A percentile compares a stretch with the other conserved stretches of the same genome.
Evolutionary conservation across 805 yeast genomes (phyloP).

Genomic region (Cyberlindnera saturnus): DNA sequence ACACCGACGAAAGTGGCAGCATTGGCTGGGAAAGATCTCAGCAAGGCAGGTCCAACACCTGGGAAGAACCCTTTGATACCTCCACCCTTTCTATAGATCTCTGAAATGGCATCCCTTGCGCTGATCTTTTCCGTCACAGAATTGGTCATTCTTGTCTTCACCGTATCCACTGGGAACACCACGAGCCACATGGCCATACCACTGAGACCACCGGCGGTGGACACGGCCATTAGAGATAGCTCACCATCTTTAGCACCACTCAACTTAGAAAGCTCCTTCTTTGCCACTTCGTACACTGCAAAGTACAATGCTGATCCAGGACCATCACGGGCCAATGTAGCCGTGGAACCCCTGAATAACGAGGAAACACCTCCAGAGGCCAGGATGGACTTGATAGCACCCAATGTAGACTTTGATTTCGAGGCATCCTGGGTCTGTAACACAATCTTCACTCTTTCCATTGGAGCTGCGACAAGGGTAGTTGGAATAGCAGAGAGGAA

Average conservation of each 20-base stretch:
- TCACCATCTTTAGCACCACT: slow-evolving; percentile 39
- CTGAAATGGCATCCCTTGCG: slow-evolving; percentile 57
- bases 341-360: slow-evolving; percentile 83
- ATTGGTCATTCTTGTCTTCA: slow-evolving; percentile 49
- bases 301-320: slow-evolving; percentile 96
- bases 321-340: slow-evolving; percentile 93
- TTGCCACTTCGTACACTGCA: slow-evolving; percentile 86
- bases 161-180: slow-evolving; percentile 94
- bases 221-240: slow-evolving; percentile 66
- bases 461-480: slow-evolving; percentile 94
- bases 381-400: slow-evolving; percentile 62
- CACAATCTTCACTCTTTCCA: slow-evolving; percentile 91
- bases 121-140: slow-evolving; percentile 36
- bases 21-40: slow-evolving; percentile 95
- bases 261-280: slow-evolving; percentile 47
- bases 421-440: slow-evolving; percentile 64
- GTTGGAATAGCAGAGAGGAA: slow-evolving; percentile 93
- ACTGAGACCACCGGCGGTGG: slow-evolving; percentile 91
- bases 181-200: slow-evolving; percentile 97
- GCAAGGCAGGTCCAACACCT: slow-evolving; percentile 92
- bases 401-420: slow-evolving; percentile 35
- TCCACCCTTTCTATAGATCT: slow-evolving; percentile 69
- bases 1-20: slow-evolving; percentile 99
- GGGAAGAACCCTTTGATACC: slow-evolving; percentile 95
- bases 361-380: slow-evolving; percentile 78